These are phyloP conservation scores for Scheffersomyces lignicola DNA, from an alignment of 1,139 yeast species.

Conservation along the genomic window DNA sequence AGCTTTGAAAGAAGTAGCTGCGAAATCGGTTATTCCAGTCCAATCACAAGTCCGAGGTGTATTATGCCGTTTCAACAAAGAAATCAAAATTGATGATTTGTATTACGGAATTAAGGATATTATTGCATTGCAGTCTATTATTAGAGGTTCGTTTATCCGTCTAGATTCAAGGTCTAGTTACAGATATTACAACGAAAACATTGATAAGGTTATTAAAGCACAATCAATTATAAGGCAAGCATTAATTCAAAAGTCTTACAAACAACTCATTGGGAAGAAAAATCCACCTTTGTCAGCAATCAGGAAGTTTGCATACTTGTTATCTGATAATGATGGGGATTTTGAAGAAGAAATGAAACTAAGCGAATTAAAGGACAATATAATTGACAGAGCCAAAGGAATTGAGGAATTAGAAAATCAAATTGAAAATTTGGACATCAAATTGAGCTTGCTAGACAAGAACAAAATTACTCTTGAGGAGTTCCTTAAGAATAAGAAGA, in stretches of 20 bases:
- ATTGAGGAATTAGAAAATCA: constrained; percentile 72
- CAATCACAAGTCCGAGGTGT: constrained; percentile 49
- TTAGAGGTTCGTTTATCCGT: constrained; percentile 49
- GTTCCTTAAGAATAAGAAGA: constrained; percentile 56
- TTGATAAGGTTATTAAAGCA: constrained; percentile 60
- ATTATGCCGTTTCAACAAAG: constrained; percentile 50
- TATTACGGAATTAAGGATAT: constrained; percentile 43
- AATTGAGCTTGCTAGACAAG: constrained; percentile 73
- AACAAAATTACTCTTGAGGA: constrained; percentile 82
- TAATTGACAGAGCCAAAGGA: constrained; percentile 59
- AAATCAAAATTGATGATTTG: constrained; percentile 52
- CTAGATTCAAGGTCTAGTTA: constrained; percentile 37
- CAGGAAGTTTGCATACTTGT: constrained; percentile 70
- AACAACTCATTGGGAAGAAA: constrained; percentile 61
- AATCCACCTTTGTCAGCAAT: constrained; percentile 82
- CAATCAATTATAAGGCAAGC: constrained; percentile 75
- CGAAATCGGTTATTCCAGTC: constrained; percentile 24
- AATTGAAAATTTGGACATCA: constrained; percentile 79
- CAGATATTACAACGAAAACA: constrained; percentile 54
- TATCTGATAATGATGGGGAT: constrained; percentile 75
- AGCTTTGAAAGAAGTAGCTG: constrained; percentile 21
- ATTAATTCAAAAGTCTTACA: constrained; percentile 72
- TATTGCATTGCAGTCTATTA: constrained; percentile 48
- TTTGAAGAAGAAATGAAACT: constrained; percentile 75
- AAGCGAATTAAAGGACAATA: constrained; percentile 66